Conservation (phyloP, 2,329 filamentous ascomycete species). For the Alternaria rosae region DNA sequence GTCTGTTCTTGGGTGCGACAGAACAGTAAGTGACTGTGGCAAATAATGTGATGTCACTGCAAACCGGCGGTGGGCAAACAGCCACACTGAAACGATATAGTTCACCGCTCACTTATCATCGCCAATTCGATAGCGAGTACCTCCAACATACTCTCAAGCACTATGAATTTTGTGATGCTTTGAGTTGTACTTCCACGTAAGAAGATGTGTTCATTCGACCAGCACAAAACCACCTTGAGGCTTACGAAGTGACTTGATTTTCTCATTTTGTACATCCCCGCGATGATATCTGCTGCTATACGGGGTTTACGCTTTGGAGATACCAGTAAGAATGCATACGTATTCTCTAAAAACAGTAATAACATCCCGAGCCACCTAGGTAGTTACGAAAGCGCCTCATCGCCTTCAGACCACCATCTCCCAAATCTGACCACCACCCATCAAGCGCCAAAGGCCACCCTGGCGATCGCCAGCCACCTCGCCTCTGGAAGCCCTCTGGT, state of each 20-base stretch:
- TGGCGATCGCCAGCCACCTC: neutral
- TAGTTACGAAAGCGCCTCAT: neutral
- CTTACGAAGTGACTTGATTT: neutral
- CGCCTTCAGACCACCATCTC: neutral
- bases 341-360: neutral
- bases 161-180: no score
- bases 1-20: neutral
- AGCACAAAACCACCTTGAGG: neutral
- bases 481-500: no score
- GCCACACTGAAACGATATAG: no score
- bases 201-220: no score
- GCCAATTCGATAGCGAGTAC: no score
- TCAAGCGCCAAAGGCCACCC: neutral
- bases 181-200: no score
- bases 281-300: neutral
- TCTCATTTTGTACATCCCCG: neutral
- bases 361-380: neutral
- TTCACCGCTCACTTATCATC: no score
- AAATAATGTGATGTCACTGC: neutral
- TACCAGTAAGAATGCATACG: neutral
- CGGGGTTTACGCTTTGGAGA: neutral
- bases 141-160: no score
- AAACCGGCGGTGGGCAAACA: no score
- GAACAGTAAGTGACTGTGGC: neutral
- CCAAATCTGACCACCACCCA: neutral